Evolutionary conservation across 768 basidiomycete genomes (phyloP).

Genomic region (Phaffia tasmanica): DNA sequence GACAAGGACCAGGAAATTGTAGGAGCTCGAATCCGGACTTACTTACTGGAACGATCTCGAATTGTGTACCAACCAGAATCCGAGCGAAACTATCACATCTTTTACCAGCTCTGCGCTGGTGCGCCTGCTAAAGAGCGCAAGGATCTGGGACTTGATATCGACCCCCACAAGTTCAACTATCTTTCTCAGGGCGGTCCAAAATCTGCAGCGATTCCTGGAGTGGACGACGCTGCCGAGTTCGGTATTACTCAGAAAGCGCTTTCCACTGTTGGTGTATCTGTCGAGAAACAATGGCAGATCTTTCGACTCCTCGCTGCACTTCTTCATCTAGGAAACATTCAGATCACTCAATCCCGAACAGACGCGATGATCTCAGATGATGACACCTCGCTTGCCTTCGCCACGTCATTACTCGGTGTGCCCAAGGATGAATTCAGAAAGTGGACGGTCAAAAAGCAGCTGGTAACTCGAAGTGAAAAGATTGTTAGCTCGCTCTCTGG

Average conservation of each 20-base stretch:
- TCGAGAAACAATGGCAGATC: constrained; percentile 91
- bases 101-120: constrained; percentile 97
- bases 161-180: constrained; percentile 78
- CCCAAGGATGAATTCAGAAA: constrained; percentile 89
- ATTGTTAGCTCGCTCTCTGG: constrained; percentile 77
- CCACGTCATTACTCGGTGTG: constrained; percentile 83
- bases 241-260: constrained; percentile 83
- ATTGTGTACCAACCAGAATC: constrained; percentile 94
- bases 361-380: constrained; percentile 76
- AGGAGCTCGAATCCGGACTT: constrained; percentile 96
- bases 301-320: constrained; percentile 86
- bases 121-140: constrained; percentile 91
- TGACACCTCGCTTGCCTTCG: constrained; percentile 65
- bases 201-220: constrained; percentile 75
- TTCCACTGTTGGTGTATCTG: constrained; percentile 91
- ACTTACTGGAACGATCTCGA: constrained; percentile 90
- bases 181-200: constrained; percentile 83
- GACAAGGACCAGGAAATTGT: constrained; percentile 93
- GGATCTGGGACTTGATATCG: constrained; percentile 77
- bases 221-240: constrained; percentile 96
- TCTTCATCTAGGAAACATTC: constrained; percentile 95
- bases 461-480: constrained; percentile 86
- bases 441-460: constrained; percentile 98
- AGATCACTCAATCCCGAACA: constrained; percentile 64
- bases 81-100: constrained; percentile 98